Evolutionary conservation across 2,329 filamentous ascomycete genomes (phyloP).

Genomic region (Colletotrichum liriopes): DNA sequence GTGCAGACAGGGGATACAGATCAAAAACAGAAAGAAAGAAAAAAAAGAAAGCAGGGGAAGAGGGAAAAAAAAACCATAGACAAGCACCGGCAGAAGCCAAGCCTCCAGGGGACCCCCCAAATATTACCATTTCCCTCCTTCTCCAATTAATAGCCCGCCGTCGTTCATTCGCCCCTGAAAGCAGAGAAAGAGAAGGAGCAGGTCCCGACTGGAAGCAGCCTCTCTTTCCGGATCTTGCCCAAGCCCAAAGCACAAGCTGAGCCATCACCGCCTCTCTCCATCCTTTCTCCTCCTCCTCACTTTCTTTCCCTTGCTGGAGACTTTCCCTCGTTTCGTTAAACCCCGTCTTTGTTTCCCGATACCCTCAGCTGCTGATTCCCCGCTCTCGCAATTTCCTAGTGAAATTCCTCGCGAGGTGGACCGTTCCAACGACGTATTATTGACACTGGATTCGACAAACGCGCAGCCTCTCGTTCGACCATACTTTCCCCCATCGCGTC

Average conservation of each 20-base stretch:
- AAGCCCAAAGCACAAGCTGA: conserved; percentile 15
- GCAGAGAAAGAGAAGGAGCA: conserved; percentile 19
- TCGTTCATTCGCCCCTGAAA: conserved; percentile 42
- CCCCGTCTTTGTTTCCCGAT: conserved; percentile 23
- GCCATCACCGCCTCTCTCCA: conserved; percentile 24
- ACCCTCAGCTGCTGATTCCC: conserved; percentile 19
- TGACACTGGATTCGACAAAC: conserved; percentile 35
- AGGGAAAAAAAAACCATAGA: conserved; percentile 22
- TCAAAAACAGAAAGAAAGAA: conserved; percentile 21
- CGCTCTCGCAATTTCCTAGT: conserved; percentile 28
- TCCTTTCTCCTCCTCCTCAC: conserved; percentile 11
- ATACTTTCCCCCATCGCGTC: conserved; percentile 24
- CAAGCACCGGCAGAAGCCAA: conserved; percentile 36
- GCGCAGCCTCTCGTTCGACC: conserved; percentile 33
- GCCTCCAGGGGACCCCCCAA: conserved; percentile 37
- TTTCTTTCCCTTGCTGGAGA: conserved; percentile 35
- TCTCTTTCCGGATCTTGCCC: conserved; percentile 29
- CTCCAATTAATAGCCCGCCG: conserved; percentile 41
- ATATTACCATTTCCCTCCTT: conserved; percentile 40
- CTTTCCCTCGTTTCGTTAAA: conserved; percentile 31
- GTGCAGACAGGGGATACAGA: conserved; percentile 22
- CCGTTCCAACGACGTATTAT: conserved; percentile 35
- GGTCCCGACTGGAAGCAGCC: conserved; percentile 4
- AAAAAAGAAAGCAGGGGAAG: conserved; percentile 19
- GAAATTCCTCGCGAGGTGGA: conserved; percentile 20